Evolutionary conservation across 352 stramenopile genomes (phyloP), one percentile per base, ranked within the genome.

Genomic region (Stramenopiles sp.): DNA sequence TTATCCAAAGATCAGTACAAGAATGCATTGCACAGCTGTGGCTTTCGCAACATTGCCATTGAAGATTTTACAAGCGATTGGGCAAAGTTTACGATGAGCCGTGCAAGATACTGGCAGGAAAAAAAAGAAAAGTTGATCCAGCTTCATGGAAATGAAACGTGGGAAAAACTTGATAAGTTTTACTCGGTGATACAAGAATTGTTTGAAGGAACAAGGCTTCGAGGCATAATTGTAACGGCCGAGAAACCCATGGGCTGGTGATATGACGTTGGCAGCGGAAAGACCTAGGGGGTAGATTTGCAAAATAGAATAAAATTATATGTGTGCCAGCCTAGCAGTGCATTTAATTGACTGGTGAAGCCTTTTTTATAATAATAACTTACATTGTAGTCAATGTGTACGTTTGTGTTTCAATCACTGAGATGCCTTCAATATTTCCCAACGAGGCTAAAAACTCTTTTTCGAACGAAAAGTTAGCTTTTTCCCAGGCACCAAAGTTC

Each of bases 361-460:
- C n/a, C n/a, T n/a, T n/a, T n/a, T n/a, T n/a, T n/a, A 88, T 55
- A 88, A 87, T 44, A 80, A 88, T 80, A 88, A 88, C 80, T 92
- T 88, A 85, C 7, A 85, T 76, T 14, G 82, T 82, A 85, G 90
- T 89, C 82, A 91, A 88, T 30, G 88, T 92, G 80, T 90, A 90
- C 67, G 88, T 91, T 84, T 92, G 88, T 44, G 88, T 91, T 82
- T 92, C 88, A 44, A 92, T 87, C 80, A 88, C 82, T 44, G 87
- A 89, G 32, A 92, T 86, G 82, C 87, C 88, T 30, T 86, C 82
- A 82, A 92, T 92, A 0, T 86, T 86, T 84, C 88, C 90, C 82
- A 91, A 86, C 84, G 89, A 89, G 30, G 86, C 87, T 71, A 92
- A 84, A 85, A 92, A 91, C 55, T 86, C 86, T 55, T 81, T 81